Conservation (phyloP, 2,329 filamentous ascomycete genomes). For the Colletotrichum tamarilloi region DNA sequence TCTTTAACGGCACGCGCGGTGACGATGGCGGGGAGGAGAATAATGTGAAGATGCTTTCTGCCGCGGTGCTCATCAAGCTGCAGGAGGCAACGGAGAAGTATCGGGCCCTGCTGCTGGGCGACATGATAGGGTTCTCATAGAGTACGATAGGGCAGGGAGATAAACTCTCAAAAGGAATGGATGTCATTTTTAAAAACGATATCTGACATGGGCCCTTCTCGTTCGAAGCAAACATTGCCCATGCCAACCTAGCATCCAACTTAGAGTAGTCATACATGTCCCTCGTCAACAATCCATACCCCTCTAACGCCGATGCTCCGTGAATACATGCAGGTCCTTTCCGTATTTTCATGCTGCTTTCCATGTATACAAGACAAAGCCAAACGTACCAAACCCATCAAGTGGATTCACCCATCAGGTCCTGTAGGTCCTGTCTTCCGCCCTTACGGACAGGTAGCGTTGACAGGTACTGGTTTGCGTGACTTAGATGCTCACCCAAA, state of each 20-base stretch:
- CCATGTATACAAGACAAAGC: neutral
- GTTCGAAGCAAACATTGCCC: neutral
- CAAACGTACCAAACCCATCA: neutral
- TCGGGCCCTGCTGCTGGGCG: slow-evolving; percentile 80
- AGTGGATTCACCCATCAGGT: slow-evolving; percentile 18
- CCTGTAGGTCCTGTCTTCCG: slow-evolving; percentile 39
- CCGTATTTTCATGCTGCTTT: neutral
- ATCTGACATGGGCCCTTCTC: neutral
- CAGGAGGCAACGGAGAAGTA: slow-evolving; percentile 86
- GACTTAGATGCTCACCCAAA: slow-evolving; percentile 59
- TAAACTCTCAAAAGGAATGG: neutral
- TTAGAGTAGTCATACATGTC: neutral
- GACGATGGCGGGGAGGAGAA: slow-evolving; percentile 75
- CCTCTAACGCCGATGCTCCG: slow-evolving; percentile 7
- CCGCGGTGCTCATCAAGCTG: slow-evolving; percentile 80
- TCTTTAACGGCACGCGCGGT: slow-evolving; percentile 74
- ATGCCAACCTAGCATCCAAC: slow-evolving; percentile 2
- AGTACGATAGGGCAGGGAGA: neutral
- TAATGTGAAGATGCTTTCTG: slow-evolving; percentile 81
- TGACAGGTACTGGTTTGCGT: slow-evolving; percentile 57
- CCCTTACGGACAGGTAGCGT: slow-evolving; percentile 51
- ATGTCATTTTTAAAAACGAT: neutral
- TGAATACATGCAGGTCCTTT: neutral
- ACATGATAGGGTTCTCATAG: slow-evolving; percentile 58
- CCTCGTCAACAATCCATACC: neutral